Percentiles rank a stretch among this genome's conserved stretches.
Conservation (phyloP, 2,329 filamentous ascomycete genomes). For the Lachnellula subtilissima region DNA sequence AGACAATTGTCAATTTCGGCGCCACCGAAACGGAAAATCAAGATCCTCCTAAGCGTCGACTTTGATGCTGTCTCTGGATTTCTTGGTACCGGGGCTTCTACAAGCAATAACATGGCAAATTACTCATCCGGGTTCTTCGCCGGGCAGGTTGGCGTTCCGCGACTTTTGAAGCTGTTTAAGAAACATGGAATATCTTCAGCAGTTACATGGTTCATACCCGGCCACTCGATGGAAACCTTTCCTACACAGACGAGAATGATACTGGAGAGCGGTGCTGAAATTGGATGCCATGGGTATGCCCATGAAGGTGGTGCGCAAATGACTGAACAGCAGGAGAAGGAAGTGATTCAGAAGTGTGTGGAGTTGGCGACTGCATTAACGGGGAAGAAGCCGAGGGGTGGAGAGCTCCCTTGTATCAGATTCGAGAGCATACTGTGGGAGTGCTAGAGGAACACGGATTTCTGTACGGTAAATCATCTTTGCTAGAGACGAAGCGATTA, state of each 20-base stretch:
- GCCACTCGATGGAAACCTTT: slow-evolving; percentile 55
- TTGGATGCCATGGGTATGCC: slow-evolving; percentile 34
- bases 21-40: slow-evolving; percentile 13
- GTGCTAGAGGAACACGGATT: slow-evolving; percentile 45
- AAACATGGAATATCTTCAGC: slow-evolving; percentile 47
- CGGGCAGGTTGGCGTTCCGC: slow-evolving; percentile 51
- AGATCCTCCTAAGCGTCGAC: slow-evolving; percentile 20
- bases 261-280: slow-evolving; percentile 47
- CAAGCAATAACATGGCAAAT: slow-evolving; percentile 50
- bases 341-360: slow-evolving; percentile 46
- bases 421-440: slow-evolving; percentile 43
- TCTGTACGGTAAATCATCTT: slow-evolving; percentile 34
- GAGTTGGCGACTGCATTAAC: slow-evolving; percentile 38
- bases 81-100: slow-evolving; percentile 48
- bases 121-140: slow-evolving; percentile 52
- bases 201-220: slow-evolving; percentile 56
- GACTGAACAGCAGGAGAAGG: slow-evolving; percentile 43
- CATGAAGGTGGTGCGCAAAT: slow-evolving; percentile 38
- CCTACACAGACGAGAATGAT: slow-evolving; percentile 46
- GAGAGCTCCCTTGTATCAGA: slow-evolving; percentile 47
- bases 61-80: slow-evolving; percentile 54
- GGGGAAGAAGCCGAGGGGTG: slow-evolving; percentile 43
- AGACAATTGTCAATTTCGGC: neutral
- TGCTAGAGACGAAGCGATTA: neutral
- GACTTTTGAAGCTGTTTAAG: slow-evolving; percentile 49